Evolutionary conservation across 2,329 filamentous ascomycete species (phyloP), one percentile per base, ranked within the genome.

Genomic region (Phaeoacremonium minimum): DNA sequence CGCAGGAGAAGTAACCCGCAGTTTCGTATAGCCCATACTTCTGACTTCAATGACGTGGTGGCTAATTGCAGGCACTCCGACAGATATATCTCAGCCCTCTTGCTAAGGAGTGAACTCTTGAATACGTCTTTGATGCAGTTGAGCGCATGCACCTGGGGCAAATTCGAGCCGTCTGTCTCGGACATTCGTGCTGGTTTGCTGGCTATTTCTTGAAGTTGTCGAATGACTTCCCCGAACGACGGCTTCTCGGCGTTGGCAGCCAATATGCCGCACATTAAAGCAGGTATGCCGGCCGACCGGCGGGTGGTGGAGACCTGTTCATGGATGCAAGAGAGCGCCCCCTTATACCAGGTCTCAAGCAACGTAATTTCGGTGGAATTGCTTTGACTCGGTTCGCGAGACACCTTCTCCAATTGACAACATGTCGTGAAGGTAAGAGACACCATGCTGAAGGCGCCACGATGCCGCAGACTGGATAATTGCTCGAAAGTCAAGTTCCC

Each of bases 101-200:
- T 78, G 18, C 86, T 72, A 14, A 97, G 70, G 33, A 80, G 77
- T 0, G 88, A 87, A 47, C 83, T 89, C 39, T 87, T 91, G 60
- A 96, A 93, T 3, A 95, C 83, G 46, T 95, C 89, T 54, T 93
- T 93, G 39, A 98, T 67, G 42, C 87, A 95, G 56, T 98, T 98
- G 54, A 95, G 75, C 0, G 93, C 89, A 58, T 98, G 93, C 0
- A 98, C 93, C 59, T 98, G 91, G 1, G 89, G 85, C 5, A 97
- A 64, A 28, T 85, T 83, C 3, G 74, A 75, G 18, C 73, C 77
- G 40, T 83, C 78, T 1, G 74, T 78, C 40, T 77, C 71, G 1
- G 71, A 67, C 29, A 73, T 66, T 8, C 56, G 62, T 4, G 75
- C 75, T 33, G 75, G 69, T 15, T 65, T 58, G 16, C 67, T 60